Base-by-base conservation (phyloP, 2,329 filamentous ascomycete genomes). In the Mycosphaerella arachidis region DNA sequence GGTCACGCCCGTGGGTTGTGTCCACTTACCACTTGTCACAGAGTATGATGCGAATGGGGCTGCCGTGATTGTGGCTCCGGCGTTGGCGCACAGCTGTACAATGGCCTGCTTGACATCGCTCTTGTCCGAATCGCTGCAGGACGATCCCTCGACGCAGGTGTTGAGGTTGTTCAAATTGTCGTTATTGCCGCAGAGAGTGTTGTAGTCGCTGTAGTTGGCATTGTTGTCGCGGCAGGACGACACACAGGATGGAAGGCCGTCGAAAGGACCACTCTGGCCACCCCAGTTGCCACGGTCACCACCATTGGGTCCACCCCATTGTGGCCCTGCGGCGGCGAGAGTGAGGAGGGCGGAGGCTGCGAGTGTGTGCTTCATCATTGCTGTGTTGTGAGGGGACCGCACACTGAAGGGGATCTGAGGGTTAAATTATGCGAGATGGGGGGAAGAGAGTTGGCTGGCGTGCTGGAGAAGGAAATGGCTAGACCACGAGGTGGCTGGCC, bases 81-180 rank as follows among this genome's bases (percentile, higher is more conserved):
- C 65, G 58, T 71, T 70, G 51, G 65, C 68, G 60, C 68, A 71
- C 16, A 66, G 59, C 59, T 69, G 67, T 9, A 68, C 68, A 48
- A 71, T 64, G 35, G 61, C 61, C 61, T 68, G 61, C 60, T 69
- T 67, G 48, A 64, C 63, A 45, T 59, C 53, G 56, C 59, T 59
- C 60, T 70, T 70, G 48, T 71, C 68, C 12, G 43, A 27, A 24
- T 63, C 53, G 55, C 57, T 63, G 63, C 68, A 71, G 48, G 51
- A 56, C 6, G 64, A 66, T 45, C 24, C 37, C 43, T 62, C 57
- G 57, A 71, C 62, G 61, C 68, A 69, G 55, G 54, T 55, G 60
- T 68, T 70, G 46, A 67, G 48, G 20, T 51, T 62, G 61, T 63
- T 60, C 31, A 69, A 54, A 13, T 55, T 60, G 53, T 55, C 60